phyloP scores from a whole-genome alignment of 2,329 filamentous ascomycete genomes.

The Davidsoniella australis region DNA sequence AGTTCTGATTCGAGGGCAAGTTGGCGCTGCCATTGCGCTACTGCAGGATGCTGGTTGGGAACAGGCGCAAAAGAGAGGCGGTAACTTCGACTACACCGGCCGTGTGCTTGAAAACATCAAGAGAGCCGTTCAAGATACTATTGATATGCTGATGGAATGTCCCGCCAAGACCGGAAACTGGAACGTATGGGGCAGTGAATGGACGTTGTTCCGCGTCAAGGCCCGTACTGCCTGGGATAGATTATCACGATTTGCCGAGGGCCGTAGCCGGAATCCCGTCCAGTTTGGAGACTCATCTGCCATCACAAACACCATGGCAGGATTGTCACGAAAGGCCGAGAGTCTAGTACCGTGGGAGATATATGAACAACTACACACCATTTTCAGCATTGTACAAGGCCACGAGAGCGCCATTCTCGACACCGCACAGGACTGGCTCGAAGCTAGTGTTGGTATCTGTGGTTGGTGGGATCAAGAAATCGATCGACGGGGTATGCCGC shows the following conservation, averaged over 20 bases:
- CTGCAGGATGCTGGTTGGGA: conserved; percentile 65
- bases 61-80: conserved; percentile 50
- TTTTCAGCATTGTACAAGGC: conserved; percentile 71
- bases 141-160: conserved; percentile 53
- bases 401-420: conserved; percentile 58
- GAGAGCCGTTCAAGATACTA: conserved; percentile 49
- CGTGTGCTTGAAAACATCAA: conserved; percentile 64
- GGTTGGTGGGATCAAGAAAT: conserved; percentile 96
- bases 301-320: conserved; percentile 34
- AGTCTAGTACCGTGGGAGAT: conserved; percentile 80
- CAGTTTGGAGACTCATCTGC: conserved; percentile 17
- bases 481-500: conserved; percentile 28
- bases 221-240: conserved; percentile 52
- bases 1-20: conserved; percentile 57
- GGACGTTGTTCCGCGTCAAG: conserved; percentile 67
- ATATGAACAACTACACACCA: conserved; percentile 63
- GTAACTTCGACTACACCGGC: conserved; percentile 53
- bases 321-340: conserved; percentile 59
- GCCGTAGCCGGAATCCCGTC: conserved; percentile 20
- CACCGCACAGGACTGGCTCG: conserved; percentile 76
- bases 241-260: conserved; percentile 65
- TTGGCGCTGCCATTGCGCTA: conserved; percentile 47
- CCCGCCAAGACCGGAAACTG: conserved; percentile 57
- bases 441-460: conserved; percentile 67
- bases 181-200: conserved; percentile 68